Conservation (phyloP, 2,329 filamentous ascomycete genomes). For the Phialophora expanda region DNA sequence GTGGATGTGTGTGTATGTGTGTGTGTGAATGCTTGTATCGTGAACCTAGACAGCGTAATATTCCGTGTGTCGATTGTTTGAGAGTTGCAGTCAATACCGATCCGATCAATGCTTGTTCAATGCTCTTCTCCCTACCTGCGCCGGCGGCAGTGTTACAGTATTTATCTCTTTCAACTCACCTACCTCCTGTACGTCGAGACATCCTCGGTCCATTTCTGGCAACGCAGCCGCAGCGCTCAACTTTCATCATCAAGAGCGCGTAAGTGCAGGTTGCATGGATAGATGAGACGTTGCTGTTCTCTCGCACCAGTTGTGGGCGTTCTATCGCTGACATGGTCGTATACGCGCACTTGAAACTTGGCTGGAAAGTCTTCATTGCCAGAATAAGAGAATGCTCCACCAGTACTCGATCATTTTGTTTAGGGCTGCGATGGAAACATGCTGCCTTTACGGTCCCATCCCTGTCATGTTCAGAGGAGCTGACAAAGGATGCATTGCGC, state of each 20-base stretch:
- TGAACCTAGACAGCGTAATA: neutral
- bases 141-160: neutral
- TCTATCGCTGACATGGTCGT: neutral
- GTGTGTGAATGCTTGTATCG: neutral
- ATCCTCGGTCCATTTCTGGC: neutral
- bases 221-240: neutral
- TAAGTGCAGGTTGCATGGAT: neutral
- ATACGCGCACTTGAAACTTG: neutral
- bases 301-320: neutral
- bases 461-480: neutral
- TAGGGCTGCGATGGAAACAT: neutral
- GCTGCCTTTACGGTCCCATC: too few species aligned
- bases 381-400: conserved; percentile 1
- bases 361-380: conserved; percentile 1
- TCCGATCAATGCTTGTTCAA: neutral
- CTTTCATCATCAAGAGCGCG: neutral
- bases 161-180: neutral
- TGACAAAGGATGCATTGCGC: conserved; percentile 1
- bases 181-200: neutral
- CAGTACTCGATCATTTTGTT: neutral
- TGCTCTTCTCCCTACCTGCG: neutral
- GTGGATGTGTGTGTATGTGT: neutral
- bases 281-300: neutral
- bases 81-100: too few species aligned
- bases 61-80: neutral